Evolutionary conservation across 176 grass and related monocot species (phyloP).

Genomic region (Zoysia japonica): DNA sequence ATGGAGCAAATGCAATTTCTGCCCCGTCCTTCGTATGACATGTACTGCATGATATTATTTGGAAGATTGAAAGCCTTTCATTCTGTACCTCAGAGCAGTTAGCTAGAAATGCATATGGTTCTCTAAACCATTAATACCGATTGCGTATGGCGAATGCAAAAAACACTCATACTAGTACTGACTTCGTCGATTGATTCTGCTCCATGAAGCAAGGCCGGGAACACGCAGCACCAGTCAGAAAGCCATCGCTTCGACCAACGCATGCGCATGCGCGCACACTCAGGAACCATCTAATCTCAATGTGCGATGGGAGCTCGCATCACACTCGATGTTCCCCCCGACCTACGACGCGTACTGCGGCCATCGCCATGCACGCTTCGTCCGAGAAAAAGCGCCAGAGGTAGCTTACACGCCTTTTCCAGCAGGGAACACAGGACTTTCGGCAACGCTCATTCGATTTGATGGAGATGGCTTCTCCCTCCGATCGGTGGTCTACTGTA

Average conservation of each 20-base stretch:
- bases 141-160: too few species aligned
- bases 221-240: constrained; percentile 25
- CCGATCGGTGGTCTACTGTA: constrained; percentile 10
- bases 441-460: constrained; percentile 20
- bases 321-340: constrained; percentile 14
- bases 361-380: constrained; percentile 13
- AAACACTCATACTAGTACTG: too few species aligned
- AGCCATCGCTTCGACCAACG: constrained; percentile 34
- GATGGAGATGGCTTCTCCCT: neutral
- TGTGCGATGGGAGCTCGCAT: neutral
- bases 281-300: constrained; percentile 40
- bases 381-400: constrained; percentile 3
- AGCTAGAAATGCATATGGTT: too few species aligned
- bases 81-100: neutral
- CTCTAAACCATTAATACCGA: too few species aligned
- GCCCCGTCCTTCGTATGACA: neutral
- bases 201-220: neutral
- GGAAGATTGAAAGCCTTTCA: neutral
- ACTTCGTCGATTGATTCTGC: too few species aligned
- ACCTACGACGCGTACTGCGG: neutral
- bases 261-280: constrained; percentile 47
- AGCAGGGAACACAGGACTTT: constrained; percentile 60
- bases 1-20: neutral
- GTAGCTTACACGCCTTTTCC: constrained; percentile 49
- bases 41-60: too few species aligned